phyloP scores from a whole-genome alignment of 352 stramenopile genomes.

The Halophytophthora polymorphica region DNA sequence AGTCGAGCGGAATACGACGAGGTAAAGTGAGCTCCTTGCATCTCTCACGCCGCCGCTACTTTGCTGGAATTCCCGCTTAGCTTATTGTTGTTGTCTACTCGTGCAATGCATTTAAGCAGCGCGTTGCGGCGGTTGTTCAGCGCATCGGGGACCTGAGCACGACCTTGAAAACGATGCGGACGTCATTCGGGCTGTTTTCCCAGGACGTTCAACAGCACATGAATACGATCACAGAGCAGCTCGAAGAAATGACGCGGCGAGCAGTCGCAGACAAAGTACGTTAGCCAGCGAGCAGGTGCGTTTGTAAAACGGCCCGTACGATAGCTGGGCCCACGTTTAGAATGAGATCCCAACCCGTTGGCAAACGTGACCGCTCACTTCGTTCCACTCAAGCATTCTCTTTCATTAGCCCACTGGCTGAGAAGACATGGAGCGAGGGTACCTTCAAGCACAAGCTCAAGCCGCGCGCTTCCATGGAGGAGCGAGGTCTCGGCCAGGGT shows the following conservation, averaged over 20 bases:
- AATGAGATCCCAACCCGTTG: too few species aligned
- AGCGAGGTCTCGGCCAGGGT: conserved; percentile 1
- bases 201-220: conserved; percentile 50
- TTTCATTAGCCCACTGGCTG: background rate
- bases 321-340: background rate
- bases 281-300: too few species aligned
- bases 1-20: conserved; percentile 30
- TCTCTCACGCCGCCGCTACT: too few species aligned
- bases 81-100: background rate
- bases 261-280: conserved; percentile 24
- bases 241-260: conserved; percentile 34
- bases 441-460: conserved; percentile 37
- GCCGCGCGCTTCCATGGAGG: conserved; percentile 27
- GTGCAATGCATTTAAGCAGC: too few species aligned
- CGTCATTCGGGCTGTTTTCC: conserved; percentile 60
- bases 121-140: conserved; percentile 23
- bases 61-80: background rate
- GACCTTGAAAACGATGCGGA: conserved; percentile 42
- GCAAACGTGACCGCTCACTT: background rate
- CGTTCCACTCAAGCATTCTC: background rate
- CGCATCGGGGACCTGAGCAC: conserved; percentile 36
- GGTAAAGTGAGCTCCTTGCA: conserved; percentile 6
- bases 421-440: conserved; percentile 43
- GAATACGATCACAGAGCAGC: conserved; percentile 40
- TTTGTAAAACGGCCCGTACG: too few species aligned